Evolutionary conservation across 148 eudicot species (phyloP).

Genomic region (Rhododendron ovatum): DNA sequence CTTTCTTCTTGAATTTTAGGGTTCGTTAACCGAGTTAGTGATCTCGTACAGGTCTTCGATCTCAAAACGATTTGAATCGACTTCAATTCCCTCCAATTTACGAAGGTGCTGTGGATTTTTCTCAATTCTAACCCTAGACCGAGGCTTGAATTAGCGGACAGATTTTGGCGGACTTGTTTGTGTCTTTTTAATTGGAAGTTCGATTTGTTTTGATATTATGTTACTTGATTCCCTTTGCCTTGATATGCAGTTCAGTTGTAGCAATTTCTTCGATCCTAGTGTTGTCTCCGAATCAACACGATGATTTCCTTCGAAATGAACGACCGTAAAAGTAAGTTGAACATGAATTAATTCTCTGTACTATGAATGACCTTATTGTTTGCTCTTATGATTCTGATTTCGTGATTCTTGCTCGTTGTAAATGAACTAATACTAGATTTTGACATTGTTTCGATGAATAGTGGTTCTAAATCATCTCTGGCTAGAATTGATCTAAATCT

Average conservation of each 20-base stretch:
- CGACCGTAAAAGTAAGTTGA: constrained; percentile 53
- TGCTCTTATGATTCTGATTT: background rate
- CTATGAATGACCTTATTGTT: background rate
- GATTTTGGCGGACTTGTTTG: background rate
- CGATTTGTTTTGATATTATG: background rate
- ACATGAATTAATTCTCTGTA: background rate
- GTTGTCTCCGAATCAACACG: constrained; percentile 6
- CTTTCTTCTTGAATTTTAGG: background rate
- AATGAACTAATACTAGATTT: background rate
- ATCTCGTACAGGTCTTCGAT: background rate
- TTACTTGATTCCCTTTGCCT: background rate
- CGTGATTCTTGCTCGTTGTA: background rate
- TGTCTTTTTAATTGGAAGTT: background rate
- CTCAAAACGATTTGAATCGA: constrained; percentile 2
- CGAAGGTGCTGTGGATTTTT: background rate
- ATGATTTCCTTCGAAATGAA: constrained; percentile 71
- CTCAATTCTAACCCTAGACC: constrained; percentile 1
- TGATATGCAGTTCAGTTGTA: background rate
- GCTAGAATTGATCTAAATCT: background rate
- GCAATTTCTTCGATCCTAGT: background rate
- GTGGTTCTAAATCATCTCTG: background rate
- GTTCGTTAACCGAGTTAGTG: background rate
- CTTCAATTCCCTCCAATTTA: background rate
- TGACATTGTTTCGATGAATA: background rate
- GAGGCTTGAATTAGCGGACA: background rate